Base-by-base conservation (phyloP, 352 stramenopile species). In the Stephanocyclus meneghinianus region DNA sequence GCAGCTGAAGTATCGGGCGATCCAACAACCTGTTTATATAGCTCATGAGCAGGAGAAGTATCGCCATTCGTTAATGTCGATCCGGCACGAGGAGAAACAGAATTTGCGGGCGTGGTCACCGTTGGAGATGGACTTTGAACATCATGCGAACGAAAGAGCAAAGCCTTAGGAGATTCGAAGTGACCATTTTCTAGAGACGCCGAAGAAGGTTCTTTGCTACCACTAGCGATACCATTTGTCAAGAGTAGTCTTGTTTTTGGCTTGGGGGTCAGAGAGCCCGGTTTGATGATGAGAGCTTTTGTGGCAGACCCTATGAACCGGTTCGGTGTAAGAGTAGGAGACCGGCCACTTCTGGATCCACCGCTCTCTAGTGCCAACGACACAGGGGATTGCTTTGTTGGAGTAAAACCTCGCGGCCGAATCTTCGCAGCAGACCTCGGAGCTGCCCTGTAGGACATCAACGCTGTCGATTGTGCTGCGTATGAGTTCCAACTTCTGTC, bases 401-500 rank as follows among this genome's bases (percentile, higher is more conserved):
- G 83, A 47, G 85, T 82, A 72, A 90, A 92, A 40, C 89, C 89
- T 60, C 87, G 74, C 59, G 89, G 89, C 21, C 87, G 81, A 75
- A 93, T 90, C 74, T 88, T 90, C 15, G 80, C 81, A 29, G 59
- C 78, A 42, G 87, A 93, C 57, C 74, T 81, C 13, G 89, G 83
- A 60, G 74, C 79, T 66, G 80, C 79, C 61, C 74, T 74, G 61
- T 84, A 84, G 42, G 76, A 68, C 62, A 80, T 42, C 37, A 87
- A 60, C 35, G 65, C 51, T 51, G 71, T 65, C 8, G 69, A 80
- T 69, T 81, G 82, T 65, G 67, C 37, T 42, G 63, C 55, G 77
- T 79, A 82, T 45, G 72, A 77, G 18, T 67, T 42, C 69, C 65
- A 56, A 75, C 56, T 74, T 40, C 71, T 68, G 66, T 55, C 68